A percentile compares a stretch with the other conserved stretches of the same genome.
Evolutionary conservation across 805 yeast genomes (phyloP).

Genomic region (Candida xiaguanensis): DNA sequence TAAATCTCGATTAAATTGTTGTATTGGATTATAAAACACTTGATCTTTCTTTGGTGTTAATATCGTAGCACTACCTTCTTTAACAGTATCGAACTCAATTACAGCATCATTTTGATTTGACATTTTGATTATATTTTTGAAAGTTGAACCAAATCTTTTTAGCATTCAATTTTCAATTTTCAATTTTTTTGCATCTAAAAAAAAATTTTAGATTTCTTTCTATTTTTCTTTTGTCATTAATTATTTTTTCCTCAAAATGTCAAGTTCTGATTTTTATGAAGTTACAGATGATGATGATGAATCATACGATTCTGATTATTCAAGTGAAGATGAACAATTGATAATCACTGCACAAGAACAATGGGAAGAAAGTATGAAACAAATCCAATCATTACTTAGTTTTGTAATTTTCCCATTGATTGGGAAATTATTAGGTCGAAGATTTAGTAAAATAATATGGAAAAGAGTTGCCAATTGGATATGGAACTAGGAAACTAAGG

Average conservation of each 20-base stretch:
- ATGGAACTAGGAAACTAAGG: conserved; percentile 1
- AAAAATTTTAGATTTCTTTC: neutral
- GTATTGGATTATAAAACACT: conserved; percentile 94
- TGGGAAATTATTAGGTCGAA: conserved; percentile 66
- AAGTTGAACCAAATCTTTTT: neutral
- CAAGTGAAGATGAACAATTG: conserved; percentile 14
- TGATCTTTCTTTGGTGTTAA: conserved; percentile 75
- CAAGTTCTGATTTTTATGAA: conserved; percentile 4
- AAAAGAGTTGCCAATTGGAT: conserved; percentile 30
- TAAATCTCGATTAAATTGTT: conserved; percentile 92
- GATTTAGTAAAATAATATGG: conserved; percentile 46
- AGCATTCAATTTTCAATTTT: too few relatives aligned
- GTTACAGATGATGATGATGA: conserved; percentile 13
- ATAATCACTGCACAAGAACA: conserved; percentile 54
- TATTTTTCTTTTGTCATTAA: neutral
- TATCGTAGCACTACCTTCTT: conserved; percentile 83
- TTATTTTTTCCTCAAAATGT: neutral
- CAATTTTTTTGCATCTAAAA: conserved; percentile 7
- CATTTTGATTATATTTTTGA: conserved; percentile 1
- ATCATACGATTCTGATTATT: conserved; percentile 15
- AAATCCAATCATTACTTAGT: conserved; percentile 53
- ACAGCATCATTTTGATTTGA: neutral
- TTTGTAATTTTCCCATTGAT: conserved; percentile 61
- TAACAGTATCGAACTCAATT: conserved; percentile 27
- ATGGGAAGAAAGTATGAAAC: conserved; percentile 68